These are phyloP conservation scores for Starmera stellimalicola DNA, from an alignment of 1,139 yeast species.

Conservation along the genomic window DNA sequence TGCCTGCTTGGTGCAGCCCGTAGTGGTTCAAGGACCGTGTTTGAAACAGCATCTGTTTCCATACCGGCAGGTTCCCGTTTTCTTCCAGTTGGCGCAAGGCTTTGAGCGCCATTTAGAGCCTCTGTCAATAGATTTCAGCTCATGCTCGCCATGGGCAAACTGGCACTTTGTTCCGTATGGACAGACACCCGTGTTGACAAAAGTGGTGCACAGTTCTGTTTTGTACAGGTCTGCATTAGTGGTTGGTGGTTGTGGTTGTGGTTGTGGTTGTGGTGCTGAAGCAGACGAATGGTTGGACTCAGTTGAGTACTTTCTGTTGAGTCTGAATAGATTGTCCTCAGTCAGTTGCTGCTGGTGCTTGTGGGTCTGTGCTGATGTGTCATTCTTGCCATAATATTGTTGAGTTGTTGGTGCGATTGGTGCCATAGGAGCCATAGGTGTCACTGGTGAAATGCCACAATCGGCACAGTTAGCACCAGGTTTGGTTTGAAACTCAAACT, in stretches of 20 bases:
- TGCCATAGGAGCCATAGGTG: constrained; percentile 1
- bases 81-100: constrained; percentile 84
- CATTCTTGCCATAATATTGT: constrained; percentile 4
- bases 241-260: constrained; percentile 19
- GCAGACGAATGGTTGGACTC: constrained; percentile 4
- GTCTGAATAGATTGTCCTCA: constrained; percentile 14
- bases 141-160: constrained; percentile 84
- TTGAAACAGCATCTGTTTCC: constrained; percentile 90
- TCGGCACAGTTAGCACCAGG: not conserved
- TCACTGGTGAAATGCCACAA: not conserved
- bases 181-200: constrained; percentile 62
- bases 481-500: not conserved
- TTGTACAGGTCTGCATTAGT: constrained; percentile 73
- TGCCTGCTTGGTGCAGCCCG: too few relatives aligned
- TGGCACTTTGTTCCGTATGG: constrained; percentile 91
- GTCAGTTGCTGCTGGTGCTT: constrained; percentile 9
- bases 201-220: constrained; percentile 83
- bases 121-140: constrained; percentile 62
- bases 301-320: constrained; percentile 4
- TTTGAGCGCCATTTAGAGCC: constrained; percentile 87
- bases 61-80: constrained; percentile 75
- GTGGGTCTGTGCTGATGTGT: not conserved
- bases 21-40: constrained; percentile 55
- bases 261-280: constrained; percentile 19
- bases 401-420: not conserved